Conservation (phyloP, 2,329 filamentous ascomycete genomes). For the Pseudogymnoascus verrucosus region DNA sequence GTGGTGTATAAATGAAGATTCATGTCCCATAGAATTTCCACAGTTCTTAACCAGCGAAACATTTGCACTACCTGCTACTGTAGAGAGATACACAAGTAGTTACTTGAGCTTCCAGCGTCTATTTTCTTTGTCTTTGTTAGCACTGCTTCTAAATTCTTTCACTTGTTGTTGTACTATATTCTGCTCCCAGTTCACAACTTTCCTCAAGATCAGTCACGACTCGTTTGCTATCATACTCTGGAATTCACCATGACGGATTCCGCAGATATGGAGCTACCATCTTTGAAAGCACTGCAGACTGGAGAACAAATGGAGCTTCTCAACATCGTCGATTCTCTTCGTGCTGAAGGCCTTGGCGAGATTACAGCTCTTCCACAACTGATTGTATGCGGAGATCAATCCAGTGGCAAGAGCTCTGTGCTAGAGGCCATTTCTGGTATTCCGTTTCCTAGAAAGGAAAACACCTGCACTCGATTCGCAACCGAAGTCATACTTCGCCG, state of each 20-base stretch:
- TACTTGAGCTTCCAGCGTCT: not conserved
- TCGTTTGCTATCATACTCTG: not conserved
- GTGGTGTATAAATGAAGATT: not conserved
- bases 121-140: not conserved
- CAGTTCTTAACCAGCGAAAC: not conserved
- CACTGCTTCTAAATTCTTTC: not conserved
- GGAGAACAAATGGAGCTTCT: conserved; percentile 47
- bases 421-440: conserved; percentile 30
- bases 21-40: not conserved
- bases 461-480: conserved; percentile 36
- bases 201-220: not conserved
- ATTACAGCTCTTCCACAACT: conserved; percentile 34
- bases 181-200: not conserved
- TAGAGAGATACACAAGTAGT: not conserved
- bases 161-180: too few species aligned
- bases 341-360: conserved; percentile 20
- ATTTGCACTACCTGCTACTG: not conserved
- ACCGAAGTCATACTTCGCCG: conserved; percentile 34
- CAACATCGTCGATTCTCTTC: conserved; percentile 48
- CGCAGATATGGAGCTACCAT: conserved; percentile 11
- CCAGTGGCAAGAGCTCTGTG: conserved; percentile 31
- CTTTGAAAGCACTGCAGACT: conserved; percentile 14
- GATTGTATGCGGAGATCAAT: conserved; percentile 35
- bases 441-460: conserved; percentile 32
- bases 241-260: conserved; percentile 10